Percentiles rank a stretch among this genome's conserved stretches.
phyloP scores from a whole-genome alignment of 1,284 basidiomycete genomes.

The Schizopora paradoxa region DNA sequence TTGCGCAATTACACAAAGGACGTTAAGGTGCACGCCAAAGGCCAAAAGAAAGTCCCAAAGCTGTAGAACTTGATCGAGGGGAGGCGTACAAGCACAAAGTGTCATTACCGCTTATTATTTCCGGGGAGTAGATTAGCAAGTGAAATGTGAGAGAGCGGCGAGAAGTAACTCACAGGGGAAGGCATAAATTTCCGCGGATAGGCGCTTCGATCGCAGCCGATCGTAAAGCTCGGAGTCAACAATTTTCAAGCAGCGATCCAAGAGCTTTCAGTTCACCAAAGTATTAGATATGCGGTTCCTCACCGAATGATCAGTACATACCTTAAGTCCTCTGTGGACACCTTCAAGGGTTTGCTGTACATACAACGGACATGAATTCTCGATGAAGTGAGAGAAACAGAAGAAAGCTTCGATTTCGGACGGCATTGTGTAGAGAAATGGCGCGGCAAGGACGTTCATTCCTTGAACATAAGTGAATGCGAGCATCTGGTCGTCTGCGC shows the following conservation, averaged over 20 bases:
- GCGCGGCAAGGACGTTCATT: slow-evolving; percentile 97
- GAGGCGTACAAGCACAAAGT: slow-evolving; percentile 93
- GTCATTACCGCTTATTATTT: slow-evolving; percentile 83
- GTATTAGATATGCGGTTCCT: slow-evolving; percentile 1
- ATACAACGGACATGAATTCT: slow-evolving; percentile 88
- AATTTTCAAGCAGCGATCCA: slow-evolving; percentile 87
- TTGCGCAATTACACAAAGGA: slow-evolving; percentile 95
- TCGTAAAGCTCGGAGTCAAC: slow-evolving; percentile 84
- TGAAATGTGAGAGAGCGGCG: slow-evolving; percentile 8
- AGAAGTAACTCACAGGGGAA: slow-evolving; percentile 75
- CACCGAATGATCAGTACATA: slow-evolving; percentile 32
- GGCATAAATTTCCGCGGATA: slow-evolving; percentile 97
- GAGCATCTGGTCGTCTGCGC: no score
- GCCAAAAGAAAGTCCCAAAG: slow-evolving; percentile 97
- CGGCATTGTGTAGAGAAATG: slow-evolving; percentile 94
- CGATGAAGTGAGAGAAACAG: slow-evolving; percentile 93
- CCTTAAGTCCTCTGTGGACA: slow-evolving; percentile 90
- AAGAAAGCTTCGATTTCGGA: slow-evolving; percentile 95
- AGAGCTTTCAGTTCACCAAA: slow-evolving; percentile 51
- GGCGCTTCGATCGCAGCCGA: slow-evolving; percentile 82
- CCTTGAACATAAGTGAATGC: slow-evolving; percentile 95
- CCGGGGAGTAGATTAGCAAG: slow-evolving; percentile 3
- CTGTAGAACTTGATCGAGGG: slow-evolving; percentile 87
- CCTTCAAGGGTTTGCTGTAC: slow-evolving; percentile 94
- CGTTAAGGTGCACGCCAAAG: slow-evolving; percentile 93